Conservation (phyloP, 73 alveolate genomes). For the Tetrahymena malaccensis region DNA sequence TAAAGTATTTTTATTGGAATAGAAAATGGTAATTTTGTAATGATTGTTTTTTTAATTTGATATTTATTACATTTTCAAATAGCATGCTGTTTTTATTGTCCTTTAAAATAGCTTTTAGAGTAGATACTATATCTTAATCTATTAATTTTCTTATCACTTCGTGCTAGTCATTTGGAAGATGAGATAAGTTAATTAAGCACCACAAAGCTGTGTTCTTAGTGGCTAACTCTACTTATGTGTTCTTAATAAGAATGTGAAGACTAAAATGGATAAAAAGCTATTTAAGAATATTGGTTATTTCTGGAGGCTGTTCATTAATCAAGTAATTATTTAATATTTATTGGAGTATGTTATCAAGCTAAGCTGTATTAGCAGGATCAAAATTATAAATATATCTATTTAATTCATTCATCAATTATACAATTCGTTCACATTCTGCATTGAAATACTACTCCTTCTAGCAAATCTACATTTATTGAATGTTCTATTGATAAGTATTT, state of each 20-base stretch:
- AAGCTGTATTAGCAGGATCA: neutral
- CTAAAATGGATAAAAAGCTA: neutral
- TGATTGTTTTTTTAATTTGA: too few relatives aligned
- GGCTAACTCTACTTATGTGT: neutral
- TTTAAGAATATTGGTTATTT: neutral
- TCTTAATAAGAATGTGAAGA: neutral
- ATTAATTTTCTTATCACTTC: neutral
- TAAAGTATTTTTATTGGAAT: too few relatives aligned
- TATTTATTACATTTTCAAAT: neutral
- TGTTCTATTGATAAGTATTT: neutral
- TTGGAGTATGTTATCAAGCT: neutral
- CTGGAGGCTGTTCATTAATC: neutral
- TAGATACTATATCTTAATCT: neutral
- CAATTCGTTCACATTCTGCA: neutral
- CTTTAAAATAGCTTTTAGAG: neutral
- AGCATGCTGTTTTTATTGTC: neutral
- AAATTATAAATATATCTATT: neutral
- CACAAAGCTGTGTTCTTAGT: neutral
- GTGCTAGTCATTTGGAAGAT: neutral
- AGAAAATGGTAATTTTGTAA: too few relatives aligned
- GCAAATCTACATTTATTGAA: neutral
- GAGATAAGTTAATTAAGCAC: neutral
- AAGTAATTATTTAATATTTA: neutral
- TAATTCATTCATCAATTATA: neutral
- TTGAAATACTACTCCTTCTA: neutral